phyloP scores from a whole-genome alignment of 108 stramenopile species.

The Pseudonitzschia multistriata region DNA sequence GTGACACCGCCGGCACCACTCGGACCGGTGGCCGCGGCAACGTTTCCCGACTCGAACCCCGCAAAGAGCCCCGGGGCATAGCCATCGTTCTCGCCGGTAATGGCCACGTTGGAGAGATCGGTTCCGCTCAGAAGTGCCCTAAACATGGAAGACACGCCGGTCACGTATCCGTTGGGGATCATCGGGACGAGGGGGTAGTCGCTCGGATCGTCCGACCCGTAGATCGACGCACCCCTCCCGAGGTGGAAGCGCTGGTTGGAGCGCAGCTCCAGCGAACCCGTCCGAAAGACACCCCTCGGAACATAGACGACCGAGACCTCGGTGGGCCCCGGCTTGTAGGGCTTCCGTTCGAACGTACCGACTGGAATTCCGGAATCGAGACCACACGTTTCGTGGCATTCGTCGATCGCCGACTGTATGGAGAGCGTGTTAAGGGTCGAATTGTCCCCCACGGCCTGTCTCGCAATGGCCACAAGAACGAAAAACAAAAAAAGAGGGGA shows the following conservation, averaged over 20 bases:
- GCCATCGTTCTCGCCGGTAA: conserved; percentile 11
- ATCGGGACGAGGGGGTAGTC: conserved; percentile 12
- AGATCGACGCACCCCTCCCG: neutral
- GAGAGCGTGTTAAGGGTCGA: conserved; percentile 12
- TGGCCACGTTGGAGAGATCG: conserved; percentile 2
- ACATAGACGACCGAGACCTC: neutral
- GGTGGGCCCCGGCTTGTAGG: neutral
- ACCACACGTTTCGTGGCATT: conserved; percentile 9
- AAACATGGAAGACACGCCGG: neutral
- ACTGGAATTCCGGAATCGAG: neutral
- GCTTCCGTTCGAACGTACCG: neutral
- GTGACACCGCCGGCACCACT: neutral
- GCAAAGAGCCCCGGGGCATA: neutral
- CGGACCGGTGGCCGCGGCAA: too few relatives aligned
- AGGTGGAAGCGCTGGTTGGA: conserved; percentile 7
- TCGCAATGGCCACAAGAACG: neutral
- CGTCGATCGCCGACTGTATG: conserved; percentile 11
- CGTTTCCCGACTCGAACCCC: neutral
- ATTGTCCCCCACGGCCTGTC: conserved; percentile 11
- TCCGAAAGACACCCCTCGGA: neutral
- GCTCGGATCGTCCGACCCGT: conserved; percentile 7
- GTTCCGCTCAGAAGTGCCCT: conserved; percentile 6
- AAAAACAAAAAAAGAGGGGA: neutral
- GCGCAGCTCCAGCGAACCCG: neutral
- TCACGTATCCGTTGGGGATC: conserved; percentile 14